Evolutionary conservation across 139 green algal genomes (phyloP).

Genomic region (Chlamydomonas eustigma): DNA sequence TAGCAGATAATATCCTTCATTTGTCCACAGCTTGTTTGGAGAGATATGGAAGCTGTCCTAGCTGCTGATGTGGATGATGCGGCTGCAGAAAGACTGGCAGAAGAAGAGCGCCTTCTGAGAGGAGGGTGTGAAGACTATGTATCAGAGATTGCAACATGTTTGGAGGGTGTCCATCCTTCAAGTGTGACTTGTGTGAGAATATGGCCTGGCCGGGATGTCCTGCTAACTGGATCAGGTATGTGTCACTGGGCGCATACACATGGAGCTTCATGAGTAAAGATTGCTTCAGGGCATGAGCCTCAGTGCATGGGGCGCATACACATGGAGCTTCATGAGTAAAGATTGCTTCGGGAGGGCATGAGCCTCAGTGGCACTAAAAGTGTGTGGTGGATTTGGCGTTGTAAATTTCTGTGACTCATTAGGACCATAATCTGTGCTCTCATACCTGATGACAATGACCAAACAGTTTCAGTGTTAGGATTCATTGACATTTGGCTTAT

Average conservation of each 20-base stretch:
- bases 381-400: no score
- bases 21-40: constrained; percentile 1
- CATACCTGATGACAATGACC: background rate
- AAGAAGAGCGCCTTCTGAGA: background rate
- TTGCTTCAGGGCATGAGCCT: no score
- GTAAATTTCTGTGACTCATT: no score
- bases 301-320: no score
- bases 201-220: background rate
- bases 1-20: no score
- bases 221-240: constrained; percentile 6
- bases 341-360: no score
- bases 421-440: background rate
- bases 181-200: constrained; percentile 7
- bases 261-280: no score
- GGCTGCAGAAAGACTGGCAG: background rate
- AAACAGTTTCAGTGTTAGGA: background rate
- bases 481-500: background rate
- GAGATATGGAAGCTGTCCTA: constrained; percentile 1
- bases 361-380: no score
- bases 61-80: background rate
- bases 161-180: constrained; percentile 7
- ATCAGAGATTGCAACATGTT: background rate
- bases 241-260: no score
- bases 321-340: no score
- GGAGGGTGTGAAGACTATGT: constrained; percentile 5